These are phyloP conservation scores for Citrullus mucosospermus DNA, from an alignment of 306 rosid genomes.

Conservation along the genomic window DNA sequence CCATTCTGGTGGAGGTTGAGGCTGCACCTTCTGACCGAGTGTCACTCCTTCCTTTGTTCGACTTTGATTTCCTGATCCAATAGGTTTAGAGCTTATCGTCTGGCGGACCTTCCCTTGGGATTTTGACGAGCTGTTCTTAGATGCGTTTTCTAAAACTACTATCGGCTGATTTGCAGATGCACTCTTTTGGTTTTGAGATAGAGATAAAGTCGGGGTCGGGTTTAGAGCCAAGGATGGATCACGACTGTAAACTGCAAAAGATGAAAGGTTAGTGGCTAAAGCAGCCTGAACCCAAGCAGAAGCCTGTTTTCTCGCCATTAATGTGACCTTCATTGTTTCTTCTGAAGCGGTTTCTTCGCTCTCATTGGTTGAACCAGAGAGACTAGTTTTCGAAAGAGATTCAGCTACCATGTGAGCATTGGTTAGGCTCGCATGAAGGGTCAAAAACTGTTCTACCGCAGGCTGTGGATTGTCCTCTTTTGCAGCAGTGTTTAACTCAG, in stretches of 20 bases:
- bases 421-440: slow-evolving; percentile 53
- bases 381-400: slow-evolving; percentile 42
- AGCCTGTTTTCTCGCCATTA: slow-evolving; percentile 49
- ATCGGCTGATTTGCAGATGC: slow-evolving; percentile 38
- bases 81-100: slow-evolving; percentile 25
- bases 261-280: slow-evolving; percentile 55
- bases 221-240: slow-evolving; percentile 31
- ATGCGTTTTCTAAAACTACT: slow-evolving; percentile 53
- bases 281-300: slow-evolving; percentile 90
- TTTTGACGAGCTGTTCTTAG: slow-evolving; percentile 39
- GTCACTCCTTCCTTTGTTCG: slow-evolving; percentile 31
- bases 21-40: slow-evolving; percentile 39
- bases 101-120: slow-evolving; percentile 39
- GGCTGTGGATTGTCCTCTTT: slow-evolving; percentile 76
- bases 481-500: slow-evolving; percentile 54
- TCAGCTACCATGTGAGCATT: slow-evolving; percentile 39
- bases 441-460: slow-evolving; percentile 66
- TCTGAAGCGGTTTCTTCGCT: slow-evolving; percentile 40
- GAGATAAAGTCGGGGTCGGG: slow-evolving; percentile 29
- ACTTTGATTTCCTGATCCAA: slow-evolving; percentile 36
- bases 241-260: slow-evolving; percentile 48
- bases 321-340: slow-evolving; percentile 48
- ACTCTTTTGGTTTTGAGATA: slow-evolving; percentile 44
- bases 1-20: slow-evolving; percentile 58
- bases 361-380: slow-evolving; percentile 39